Percentiles rank a stretch among this genome's conserved stretches.
phyloP scores from a whole-genome alignment of 257 asterid genomes.

The Coffea eugenioides region DNA sequence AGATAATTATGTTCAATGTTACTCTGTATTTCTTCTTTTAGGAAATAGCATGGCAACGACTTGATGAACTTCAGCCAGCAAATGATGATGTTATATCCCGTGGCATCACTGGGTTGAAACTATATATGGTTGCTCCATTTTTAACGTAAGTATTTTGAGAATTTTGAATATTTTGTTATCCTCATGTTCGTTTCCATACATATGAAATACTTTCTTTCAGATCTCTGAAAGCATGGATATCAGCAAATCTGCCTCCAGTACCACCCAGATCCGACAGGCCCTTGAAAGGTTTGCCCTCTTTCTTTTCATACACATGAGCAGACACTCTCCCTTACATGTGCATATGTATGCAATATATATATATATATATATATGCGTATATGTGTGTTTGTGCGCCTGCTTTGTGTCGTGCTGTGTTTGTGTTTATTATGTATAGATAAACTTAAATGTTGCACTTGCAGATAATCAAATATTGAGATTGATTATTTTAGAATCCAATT shows the following conservation, averaged over 20 bases:
- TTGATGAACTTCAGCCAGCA: slow-evolving; percentile 72
- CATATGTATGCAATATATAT: too few relatives aligned
- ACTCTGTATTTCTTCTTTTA: slow-evolving; percentile 22
- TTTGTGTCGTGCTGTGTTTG: too few relatives aligned
- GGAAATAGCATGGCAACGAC: slow-evolving; percentile 97
- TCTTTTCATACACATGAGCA: background rate
- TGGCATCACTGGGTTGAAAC: slow-evolving; percentile 70
- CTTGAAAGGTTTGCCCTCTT: slow-evolving; percentile 47
- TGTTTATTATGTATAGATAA: too few relatives aligned
- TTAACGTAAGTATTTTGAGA: slow-evolving; percentile 49
- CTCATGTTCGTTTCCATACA: background rate
- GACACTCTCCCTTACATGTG: too few relatives aligned
- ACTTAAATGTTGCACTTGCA: background rate
- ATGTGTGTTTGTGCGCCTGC: too few relatives aligned
- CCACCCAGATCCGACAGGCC: slow-evolving; percentile 62
- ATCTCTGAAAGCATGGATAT: slow-evolving; percentile 72
- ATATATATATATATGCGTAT: too few relatives aligned
- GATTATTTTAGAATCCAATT: background rate
- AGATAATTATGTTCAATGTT: background rate
- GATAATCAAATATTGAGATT: background rate
- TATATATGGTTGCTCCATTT: slow-evolving; percentile 92
- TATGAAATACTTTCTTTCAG: slow-evolving; percentile 34
- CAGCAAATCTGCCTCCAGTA: slow-evolving; percentile 59
- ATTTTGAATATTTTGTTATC: background rate
- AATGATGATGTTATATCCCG: slow-evolving; percentile 80